These are phyloP conservation scores for Taphrina deformans DNA, from an alignment of 1,139 yeast species.

Conservation along the genomic window DNA sequence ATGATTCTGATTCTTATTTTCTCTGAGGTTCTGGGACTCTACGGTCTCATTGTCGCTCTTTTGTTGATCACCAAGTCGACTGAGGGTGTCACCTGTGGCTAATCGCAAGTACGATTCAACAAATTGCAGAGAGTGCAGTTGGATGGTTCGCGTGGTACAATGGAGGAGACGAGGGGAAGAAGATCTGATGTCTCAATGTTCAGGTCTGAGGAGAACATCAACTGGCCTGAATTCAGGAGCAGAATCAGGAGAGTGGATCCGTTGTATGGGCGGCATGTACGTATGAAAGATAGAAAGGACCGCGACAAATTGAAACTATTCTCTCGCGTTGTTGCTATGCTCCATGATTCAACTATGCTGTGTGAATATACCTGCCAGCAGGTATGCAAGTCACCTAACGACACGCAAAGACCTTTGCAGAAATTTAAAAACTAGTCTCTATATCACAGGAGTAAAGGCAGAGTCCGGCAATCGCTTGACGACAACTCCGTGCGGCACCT, in stretches of 20 bases:
- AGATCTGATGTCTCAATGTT: background rate
- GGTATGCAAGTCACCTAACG: background rate
- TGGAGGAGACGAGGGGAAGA: background rate
- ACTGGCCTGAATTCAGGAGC: no score
- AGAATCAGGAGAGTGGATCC: no score
- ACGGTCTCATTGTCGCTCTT: conserved; percentile 92
- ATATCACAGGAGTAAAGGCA: background rate
- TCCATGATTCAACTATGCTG: background rate
- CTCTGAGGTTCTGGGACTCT: conserved; percentile 91
- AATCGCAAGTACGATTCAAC: background rate
- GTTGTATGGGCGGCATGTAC: background rate
- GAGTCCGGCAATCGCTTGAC: conserved; percentile 14
- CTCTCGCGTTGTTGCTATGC: background rate
- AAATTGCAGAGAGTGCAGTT: background rate
- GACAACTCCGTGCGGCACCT: conserved; percentile 16
- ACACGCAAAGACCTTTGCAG: no score
- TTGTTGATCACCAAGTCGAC: conserved; percentile 95
- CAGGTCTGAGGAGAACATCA: background rate
- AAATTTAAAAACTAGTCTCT: no score
- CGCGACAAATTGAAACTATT: background rate
- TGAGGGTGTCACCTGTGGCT: conserved; percentile 49
- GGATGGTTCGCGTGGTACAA: background rate
- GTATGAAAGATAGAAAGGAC: conserved; percentile 7
- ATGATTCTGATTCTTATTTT: conserved; percentile 90
- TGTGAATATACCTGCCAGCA: background rate